Base-by-base conservation (phyloP, 225 moss, liverwort and hornwort species). In the Pseudisothecium myosuroides region DNA sequence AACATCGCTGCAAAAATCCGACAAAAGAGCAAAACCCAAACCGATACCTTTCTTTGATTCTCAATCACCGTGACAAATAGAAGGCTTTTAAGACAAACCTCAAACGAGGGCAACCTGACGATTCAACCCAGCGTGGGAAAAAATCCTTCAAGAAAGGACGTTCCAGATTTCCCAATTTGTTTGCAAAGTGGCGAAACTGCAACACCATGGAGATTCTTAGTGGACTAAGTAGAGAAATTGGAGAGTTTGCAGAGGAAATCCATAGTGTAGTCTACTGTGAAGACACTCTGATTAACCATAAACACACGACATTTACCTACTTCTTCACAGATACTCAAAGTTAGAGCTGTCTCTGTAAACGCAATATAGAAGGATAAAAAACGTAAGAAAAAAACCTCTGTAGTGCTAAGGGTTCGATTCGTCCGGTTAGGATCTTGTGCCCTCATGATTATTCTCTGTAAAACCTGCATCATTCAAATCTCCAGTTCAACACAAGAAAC, bases 111-210 rank as follows among this genome's bases (percentile, higher is more conserved):
- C 98, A 99, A 56, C 98, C 98, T 80, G 97, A 96, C 83, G 98
- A 96, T 94, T 99, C 98, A 88, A 99, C 98, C 98, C 98, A 99
- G 77, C 98, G 98, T 81, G 98, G 98, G 80, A 99, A 97, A 90
- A 99, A 99, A 87, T 99, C 98, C 90, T 99, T 99, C 92, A 99
- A 88, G 71, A 96, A 99, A 24, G 98, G 98, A 54, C 98, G 96
- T 91, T 99, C 98, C 83, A 99, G 87, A 93, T 99, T 99, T 64
- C 98, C 98, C 87, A 99, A 93, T 85, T 99, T 99, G 93, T 95
- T 99, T 67, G 98, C 98, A 89, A 97, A 99, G 90, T 99, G 98
- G 18, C 98, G 98, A 89, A 99, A 99, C 98, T 98, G 95, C 94
- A 93, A 89, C 64, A 88, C 89, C 54, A 85, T 43, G 47, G 29